Evolutionary conservation across 306 rosid species (phyloP), one percentile per base, ranked within the genome.

Genomic region (Phaseolus lunatus): DNA sequence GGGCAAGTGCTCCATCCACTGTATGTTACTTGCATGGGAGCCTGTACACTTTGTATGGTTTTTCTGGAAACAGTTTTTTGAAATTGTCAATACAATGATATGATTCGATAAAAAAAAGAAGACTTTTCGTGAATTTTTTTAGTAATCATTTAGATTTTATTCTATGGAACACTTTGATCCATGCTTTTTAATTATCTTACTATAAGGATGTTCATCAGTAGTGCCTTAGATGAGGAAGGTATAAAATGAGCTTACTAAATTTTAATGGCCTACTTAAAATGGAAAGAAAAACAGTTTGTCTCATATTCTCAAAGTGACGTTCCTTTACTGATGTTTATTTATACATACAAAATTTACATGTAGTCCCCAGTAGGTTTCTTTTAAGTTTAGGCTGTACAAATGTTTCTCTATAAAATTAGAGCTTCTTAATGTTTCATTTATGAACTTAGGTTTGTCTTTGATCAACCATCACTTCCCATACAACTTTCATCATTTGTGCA

Each of bases 1-100:
- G 76, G 77, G 69, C 23, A 35, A 78, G 61, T 62, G 81, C 61
- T 18, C 63, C 29, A 81, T 43, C 48, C 64, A 47, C 74, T 61
- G 33, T 54, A 63, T 74, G 73, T 78, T 61, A 53, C 69, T 62
- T 66, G 67, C 43, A 39, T 13, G n/a, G 78, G 48, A 43, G 67
- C 65, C 19, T 7, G 14, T 27, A 15, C 64, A 62, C 26, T 53
- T 18, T 14, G 53, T 8, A 62, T 19, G 29, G 68, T 66, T 62
- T 57, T 37, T 62, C 31, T 19, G 22, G 50, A 62, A 11, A 23
- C 8, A 33, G 9, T 6, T 33, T 33, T 33, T 33, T 33, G 39
- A 33, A 33, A 33, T 33, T 33, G 39, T 33, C 8, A 33, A 6
- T 33, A 7, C 6, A n/a, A n/a, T n/a, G n/a, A 5, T 4, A 31